Base-by-base conservation (phyloP, 1,284 basidiomycete species). In the Peniophora sp. region DNA sequence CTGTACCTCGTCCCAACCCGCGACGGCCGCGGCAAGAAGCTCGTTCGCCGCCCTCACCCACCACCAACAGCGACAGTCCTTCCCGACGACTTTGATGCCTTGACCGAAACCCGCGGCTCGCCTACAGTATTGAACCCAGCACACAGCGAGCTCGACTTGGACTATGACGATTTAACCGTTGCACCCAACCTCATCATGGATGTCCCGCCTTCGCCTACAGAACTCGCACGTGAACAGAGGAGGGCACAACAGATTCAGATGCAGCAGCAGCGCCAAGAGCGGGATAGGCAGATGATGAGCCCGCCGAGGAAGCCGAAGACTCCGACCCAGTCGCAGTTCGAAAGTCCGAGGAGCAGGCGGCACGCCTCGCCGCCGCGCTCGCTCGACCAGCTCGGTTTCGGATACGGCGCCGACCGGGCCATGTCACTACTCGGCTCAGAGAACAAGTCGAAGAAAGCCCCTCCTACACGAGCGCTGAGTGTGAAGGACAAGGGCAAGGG, bases 31-130 rank as follows among this genome's bases (percentile, higher is more conserved):
- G 57, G 57, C 23, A 59, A 59, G 42, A 55, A 53, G 10, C 52
- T 59, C 42, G 35, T 63, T 58, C 59, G 68, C 56, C 57, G 64
- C 47, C 57, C 64, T 14, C 62, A 65, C 42, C 60, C 65, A 6
- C 63, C 69, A 9, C 64, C 63, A 3, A 70, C 68, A 18, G 69
- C 65, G 45, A 60, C 64, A 44, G 66, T 68, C 15, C 63, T 72
- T 36, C 67, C 67, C 47, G 69, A 71, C 52, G 67, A 66, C 54
- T 73, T 73, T 54, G 71, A 73, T 58, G 68, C 68, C 24, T 56
- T 64, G 48, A 73, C 69, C 10, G 64, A 62, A 36, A 65, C 56
- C 12, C 56, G 53, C 55, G 70, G 70, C 57, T 64, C 66, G 24
- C 55, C 63, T 47, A 72, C 68, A 14, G 63, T 65, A 15, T 62